Evolutionary conservation across 495 filamentous ascomycete species (phyloP), one percentile per base, ranked within the genome.

Genomic region (Darksidea phi): DNA sequence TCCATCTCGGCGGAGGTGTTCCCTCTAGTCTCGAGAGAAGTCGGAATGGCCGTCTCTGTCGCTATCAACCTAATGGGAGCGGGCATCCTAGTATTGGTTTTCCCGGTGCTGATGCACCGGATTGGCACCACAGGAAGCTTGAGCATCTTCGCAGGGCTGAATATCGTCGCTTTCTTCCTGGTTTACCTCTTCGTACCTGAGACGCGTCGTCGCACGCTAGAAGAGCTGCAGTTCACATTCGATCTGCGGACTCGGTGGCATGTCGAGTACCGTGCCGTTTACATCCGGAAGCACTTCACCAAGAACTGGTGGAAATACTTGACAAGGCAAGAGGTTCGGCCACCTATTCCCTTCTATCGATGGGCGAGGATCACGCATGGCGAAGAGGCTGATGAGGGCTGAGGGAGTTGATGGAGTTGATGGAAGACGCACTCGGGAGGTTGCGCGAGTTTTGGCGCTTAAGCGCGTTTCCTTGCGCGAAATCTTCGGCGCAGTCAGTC

Each of bases 281-380:
- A 58, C 23, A 41, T 58, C 13, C 43, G 55, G 13, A 36, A 50
- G 26, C 46, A 50, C 17, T 58, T 58, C 32, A 15, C 37, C 12
- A 58, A 58, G 55, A 58, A 58, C 46, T 58, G 46, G 17, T 49
- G 55, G 55, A 48, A 58, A 28, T 49, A 49, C 26, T 4, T 50
- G 46, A 50, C 55, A 24, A 12, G 43, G 23, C 21, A 58, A 28
- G 11, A 43, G 55, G 55, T 58, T 2, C 24, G 32, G 13, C 55
- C 55, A 20, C 55, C 55, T 1, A 58, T 50, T 3, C 43, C 55
- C 21, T 58, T 58, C 46, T 58, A 58, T 58, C 55, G 55, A 24
- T 58, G 55, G 55, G 55, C 55, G 26, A 36, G 55, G 24, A 58
- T 58, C 23, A 58, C 55, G 43, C 32, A 58, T 25, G 55, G 43